A percentile compares a stretch with the other conserved stretches of the same genome.
Conservation (phyloP, 352 stramenopile genomes). For the Plasmopara muralis region DNA sequence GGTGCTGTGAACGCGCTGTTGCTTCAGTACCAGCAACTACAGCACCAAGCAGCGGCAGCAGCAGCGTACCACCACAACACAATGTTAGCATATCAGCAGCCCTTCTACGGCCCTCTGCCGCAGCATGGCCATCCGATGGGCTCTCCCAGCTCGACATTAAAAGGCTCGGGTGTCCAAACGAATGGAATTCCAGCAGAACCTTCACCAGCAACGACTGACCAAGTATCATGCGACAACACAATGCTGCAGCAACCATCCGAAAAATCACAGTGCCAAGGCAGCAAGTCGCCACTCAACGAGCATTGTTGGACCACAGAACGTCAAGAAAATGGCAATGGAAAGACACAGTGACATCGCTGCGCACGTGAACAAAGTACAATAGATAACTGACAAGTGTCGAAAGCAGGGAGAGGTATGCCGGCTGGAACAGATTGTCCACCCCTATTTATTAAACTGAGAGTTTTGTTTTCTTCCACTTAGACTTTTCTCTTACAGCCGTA, state of each 20-base stretch:
- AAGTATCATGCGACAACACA: conserved; percentile 10
- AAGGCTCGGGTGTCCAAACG: conserved; percentile 5
- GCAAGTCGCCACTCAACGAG: conserved; percentile 22
- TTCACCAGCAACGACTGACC: conserved; percentile 6
- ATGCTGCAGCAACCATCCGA: conserved; percentile 14
- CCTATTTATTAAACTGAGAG: conserved; percentile 37
- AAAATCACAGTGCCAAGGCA: conserved; percentile 14
- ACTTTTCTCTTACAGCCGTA: neutral
- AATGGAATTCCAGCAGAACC: conserved; percentile 12
- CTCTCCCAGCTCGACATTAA: conserved; percentile 3
- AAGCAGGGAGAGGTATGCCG: conserved; percentile 13
- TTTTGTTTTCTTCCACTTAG: conserved; percentile 27
- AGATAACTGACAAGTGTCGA: conserved; percentile 18
- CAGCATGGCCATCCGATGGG: conserved; percentile 11
- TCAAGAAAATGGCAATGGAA: conserved; percentile 9
- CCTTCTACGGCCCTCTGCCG: conserved; percentile 23
- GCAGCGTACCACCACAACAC: conserved; percentile 25
- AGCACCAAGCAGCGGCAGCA: conserved; percentile 25
- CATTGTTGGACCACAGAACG: conserved; percentile 10
- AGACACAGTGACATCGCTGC: conserved; percentile 14
- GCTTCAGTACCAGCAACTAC: conserved; percentile 30
- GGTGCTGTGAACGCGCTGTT: conserved; percentile 23
- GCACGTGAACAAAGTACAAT: conserved; percentile 21
- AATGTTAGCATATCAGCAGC: conserved; percentile 29
- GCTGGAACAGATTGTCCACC: conserved; percentile 16